These are phyloP conservation scores for Tolypocladium amazonense DNA, from an alignment of 2,329 filamentous ascomycete species.

Conservation along the genomic window DNA sequence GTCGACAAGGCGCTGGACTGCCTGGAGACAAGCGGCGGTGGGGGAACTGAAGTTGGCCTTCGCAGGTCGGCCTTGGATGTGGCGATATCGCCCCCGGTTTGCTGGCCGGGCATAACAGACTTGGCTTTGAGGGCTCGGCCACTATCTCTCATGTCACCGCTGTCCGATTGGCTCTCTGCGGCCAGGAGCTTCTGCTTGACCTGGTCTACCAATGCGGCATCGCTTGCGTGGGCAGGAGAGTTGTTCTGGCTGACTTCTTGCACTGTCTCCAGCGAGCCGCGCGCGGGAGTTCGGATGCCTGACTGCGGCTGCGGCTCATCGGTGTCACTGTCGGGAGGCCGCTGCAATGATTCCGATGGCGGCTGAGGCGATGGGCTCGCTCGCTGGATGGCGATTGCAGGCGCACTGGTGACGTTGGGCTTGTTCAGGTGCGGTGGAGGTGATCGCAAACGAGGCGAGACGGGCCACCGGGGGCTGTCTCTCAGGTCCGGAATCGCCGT, in stretches of 20 bases:
- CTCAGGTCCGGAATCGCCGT: slow-evolving; percentile 35
- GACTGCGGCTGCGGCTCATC: slow-evolving; percentile 37
- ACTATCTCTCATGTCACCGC: slow-evolving; percentile 21
- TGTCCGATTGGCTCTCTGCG: slow-evolving; percentile 30
- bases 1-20: slow-evolving; percentile 57
- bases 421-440: slow-evolving; percentile 53
- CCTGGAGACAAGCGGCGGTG: slow-evolving; percentile 45
- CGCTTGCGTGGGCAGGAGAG: slow-evolving; percentile 45
- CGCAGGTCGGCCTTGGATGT: slow-evolving; percentile 33
- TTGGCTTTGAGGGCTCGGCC: slow-evolving; percentile 34
- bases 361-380: slow-evolving; percentile 34
- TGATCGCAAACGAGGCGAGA: slow-evolving; percentile 67
- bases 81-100: slow-evolving; percentile 58
- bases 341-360: slow-evolving; percentile 21
- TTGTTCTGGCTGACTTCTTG: slow-evolving; percentile 76
- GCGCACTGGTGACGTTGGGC: slow-evolving; percentile 31
- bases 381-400: slow-evolving; percentile 42
- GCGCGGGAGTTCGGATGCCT: slow-evolving; percentile 48
- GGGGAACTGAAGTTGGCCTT: slow-evolving; percentile 36
- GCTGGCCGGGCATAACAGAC: slow-evolving; percentile 34
- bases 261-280: slow-evolving; percentile 73
- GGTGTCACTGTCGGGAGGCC: slow-evolving; percentile 38
- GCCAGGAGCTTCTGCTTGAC: slow-evolving; percentile 37
- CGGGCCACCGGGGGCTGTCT: slow-evolving; percentile 61
- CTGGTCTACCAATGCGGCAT: slow-evolving; percentile 37